Base-by-base conservation (phyloP, 306 rosid genomes). In the Pterocarpus macrocarpus region DNA sequence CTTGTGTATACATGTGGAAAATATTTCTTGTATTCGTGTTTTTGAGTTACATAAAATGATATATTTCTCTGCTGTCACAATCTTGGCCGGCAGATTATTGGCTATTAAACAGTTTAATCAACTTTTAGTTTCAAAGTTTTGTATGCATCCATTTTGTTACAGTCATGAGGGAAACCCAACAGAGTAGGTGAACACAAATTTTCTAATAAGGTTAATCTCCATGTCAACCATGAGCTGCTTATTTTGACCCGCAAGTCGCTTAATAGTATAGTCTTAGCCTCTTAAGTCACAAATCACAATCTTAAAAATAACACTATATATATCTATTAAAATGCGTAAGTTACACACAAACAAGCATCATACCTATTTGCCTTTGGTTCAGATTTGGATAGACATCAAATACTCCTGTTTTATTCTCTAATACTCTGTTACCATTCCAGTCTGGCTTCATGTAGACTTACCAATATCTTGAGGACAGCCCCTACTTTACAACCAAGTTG, bases 141-240 rank as follows among this genome's bases (percentile, higher is more conserved):
- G 81, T 78, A 68, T 64, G 62, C 57, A 43, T 63, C n/a, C 2
- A 50, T 87, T 73, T 56, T 3, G 65, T 34, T 30, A 11, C 30
- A 49, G 57, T 79, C 53, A 73, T 68, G 55, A 36, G 52, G 73
- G 64, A 8, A 77, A 76, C 75, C 45, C 52, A 83, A 84, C 65
- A 28, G 59, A 66, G 85, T 84, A 5, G 88, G 85, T 57, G 32
- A 88, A 52, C 34, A 41, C 6, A 59, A 43, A 38, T 2, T 76
- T 28, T 73, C 75, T 56, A 43, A 50, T 43, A 69, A 73, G 71
- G 77, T 67, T 61, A 49, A 41, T 67, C 71, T 79, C 75, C 41
- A 65, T 53, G 69, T 86, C 94, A 87, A 87, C 78, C 85, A 47
- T 12, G 58, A 80, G 78, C 87, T 39, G 92, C 85, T 75, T 77